Conservation (phyloP, 192 early-diverging fungal genomes). For the Podila minutissima region DNA sequence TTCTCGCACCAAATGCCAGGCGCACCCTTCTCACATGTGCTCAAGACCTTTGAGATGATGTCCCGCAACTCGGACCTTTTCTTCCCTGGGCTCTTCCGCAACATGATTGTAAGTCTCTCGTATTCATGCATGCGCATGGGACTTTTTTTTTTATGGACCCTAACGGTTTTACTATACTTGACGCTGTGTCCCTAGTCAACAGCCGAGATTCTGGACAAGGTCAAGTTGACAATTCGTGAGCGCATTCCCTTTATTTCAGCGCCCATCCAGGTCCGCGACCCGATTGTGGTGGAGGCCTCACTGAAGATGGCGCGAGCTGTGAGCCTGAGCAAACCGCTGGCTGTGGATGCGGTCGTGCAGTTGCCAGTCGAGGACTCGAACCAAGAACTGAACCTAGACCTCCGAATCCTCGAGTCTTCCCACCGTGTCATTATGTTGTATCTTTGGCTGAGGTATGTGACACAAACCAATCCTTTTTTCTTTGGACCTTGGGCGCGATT, state of each 20-base stretch:
- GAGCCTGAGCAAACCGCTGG: constrained; percentile 36
- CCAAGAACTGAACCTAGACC: constrained; percentile 11
- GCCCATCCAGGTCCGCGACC: constrained; percentile 44
- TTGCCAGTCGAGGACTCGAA: constrained; percentile 47
- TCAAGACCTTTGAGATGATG: constrained; percentile 39
- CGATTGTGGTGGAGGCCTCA: constrained; percentile 13
- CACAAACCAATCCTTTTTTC: no score
- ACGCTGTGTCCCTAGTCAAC: constrained; percentile 1
- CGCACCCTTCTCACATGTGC: constrained; percentile 34
- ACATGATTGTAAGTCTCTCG: constrained; percentile 42
- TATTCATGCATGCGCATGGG: not conserved
- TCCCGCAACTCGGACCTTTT: constrained; percentile 35
- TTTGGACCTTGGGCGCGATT: no score
- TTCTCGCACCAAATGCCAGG: constrained; percentile 38
- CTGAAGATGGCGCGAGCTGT: constrained; percentile 25
- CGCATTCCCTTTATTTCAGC: constrained; percentile 46
- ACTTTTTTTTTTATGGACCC: no score
- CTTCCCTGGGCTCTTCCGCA: constrained; percentile 16
- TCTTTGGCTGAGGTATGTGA: constrained; percentile 81
- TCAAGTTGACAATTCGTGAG: constrained; percentile 28
- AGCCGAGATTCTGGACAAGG: constrained; percentile 28
- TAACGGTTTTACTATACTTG: not conserved
- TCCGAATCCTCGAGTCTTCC: constrained; percentile 69
- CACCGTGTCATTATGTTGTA: constrained; percentile 87
- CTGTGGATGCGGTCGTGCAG: constrained; percentile 59